Evolutionary conservation across 768 basidiomycete genomes (phyloP), one percentile per base, ranked within the genome.

Genomic region (Tulasnella sp.): DNA sequence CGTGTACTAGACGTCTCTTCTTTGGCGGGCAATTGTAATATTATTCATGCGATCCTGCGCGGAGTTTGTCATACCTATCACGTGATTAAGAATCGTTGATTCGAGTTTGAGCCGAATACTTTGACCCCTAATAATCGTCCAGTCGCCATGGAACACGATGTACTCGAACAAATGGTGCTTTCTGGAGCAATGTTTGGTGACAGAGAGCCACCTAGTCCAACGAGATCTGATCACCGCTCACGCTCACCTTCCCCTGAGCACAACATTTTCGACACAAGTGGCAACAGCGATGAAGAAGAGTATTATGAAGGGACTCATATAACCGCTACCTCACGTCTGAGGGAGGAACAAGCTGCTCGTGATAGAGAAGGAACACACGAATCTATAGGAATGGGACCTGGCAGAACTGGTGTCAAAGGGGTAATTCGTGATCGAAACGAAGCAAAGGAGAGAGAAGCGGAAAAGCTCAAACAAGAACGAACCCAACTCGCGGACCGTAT

Each of bases 371-470:
- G 55, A 48, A 6, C 64, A 66, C 61, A 68, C 42, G 76, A 81
- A 48, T 78, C 79, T 10, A 85, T 88, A 44, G 84, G 87, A 7
- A 83, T 88, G 81, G 83, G 81, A 3, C 83, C 83, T 8, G 86
- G 86, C 3, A 72, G 87, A 24, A 90, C 87, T 4, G 87, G 87
- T 19, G 87, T 89, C 41, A 90, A 90, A 58, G 86, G 87, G 22
- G 87, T 90, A 53, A 83, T 90, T 51, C 75, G 85, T 24, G 87
- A 90, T 65, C 73, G 77, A 27, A 70, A 78, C 53, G 87, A 90
- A 60, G 83, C 83, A 3, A 71, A 68, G 20, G 64, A 50, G 32
- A 20, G 51, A 10, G 54, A 39, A 13, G 69, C 74, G n/a, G 70
- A 73, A 22, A 75, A 72, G 56, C 69, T 69, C 9, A 69, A 69